phyloP scores from a whole-genome alignment of 148 eudicot species.

The Camellia lanceoleosa region DNA sequence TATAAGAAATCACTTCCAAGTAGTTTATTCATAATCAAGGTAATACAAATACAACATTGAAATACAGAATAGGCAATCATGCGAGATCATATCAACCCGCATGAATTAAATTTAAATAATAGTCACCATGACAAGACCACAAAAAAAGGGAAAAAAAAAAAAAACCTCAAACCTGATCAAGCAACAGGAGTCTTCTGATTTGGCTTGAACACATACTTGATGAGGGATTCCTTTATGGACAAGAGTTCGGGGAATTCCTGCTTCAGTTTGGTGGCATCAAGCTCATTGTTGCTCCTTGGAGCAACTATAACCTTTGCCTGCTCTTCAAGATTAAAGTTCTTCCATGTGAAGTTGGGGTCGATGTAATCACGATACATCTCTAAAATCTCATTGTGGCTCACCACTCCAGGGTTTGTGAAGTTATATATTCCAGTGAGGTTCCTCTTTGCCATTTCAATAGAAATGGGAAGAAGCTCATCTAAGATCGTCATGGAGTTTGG shows the following conservation, averaged over 20 bases:
- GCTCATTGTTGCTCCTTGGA: constrained; percentile 58
- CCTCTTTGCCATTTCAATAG: constrained; percentile 56
- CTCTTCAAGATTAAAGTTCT: constrained; percentile 46
- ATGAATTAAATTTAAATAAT: not conserved
- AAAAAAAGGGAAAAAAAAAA: too few species aligned
- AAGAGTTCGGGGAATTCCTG: constrained; percentile 40
- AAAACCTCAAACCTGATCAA: not conserved
- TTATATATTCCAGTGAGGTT: constrained; percentile 56
- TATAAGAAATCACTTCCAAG: not conserved
- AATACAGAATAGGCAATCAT: constrained; percentile 12
- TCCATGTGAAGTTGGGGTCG: constrained; percentile 46
- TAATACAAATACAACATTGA: constrained; percentile 13
- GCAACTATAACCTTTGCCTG: constrained; percentile 54
- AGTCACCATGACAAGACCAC: not conserved
- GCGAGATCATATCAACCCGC: not conserved
- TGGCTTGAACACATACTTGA: constrained; percentile 45
- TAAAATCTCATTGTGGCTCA: constrained; percentile 57
- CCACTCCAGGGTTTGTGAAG: constrained; percentile 59
- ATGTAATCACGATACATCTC: constrained; percentile 49
- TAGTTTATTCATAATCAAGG: constrained; percentile 10
- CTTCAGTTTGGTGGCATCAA: constrained; percentile 44
- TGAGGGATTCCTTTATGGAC: constrained; percentile 44
- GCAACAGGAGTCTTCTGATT: constrained; percentile 35
- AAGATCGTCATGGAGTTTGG: constrained; percentile 58
- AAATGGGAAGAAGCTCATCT: constrained; percentile 55